phyloP scores from a whole-genome alignment of 83 land plant genomes.

The Picea abies region DNA sequence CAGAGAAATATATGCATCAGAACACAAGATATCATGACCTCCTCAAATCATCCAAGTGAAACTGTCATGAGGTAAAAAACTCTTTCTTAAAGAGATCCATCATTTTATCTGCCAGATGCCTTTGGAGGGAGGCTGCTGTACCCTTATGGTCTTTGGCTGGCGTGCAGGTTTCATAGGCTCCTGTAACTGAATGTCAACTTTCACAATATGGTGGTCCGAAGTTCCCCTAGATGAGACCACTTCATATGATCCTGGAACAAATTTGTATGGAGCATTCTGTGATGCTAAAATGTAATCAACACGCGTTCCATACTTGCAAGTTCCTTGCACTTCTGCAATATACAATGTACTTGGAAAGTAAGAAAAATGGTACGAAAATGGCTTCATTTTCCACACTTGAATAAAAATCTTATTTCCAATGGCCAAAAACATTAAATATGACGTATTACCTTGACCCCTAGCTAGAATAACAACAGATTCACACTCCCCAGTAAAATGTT shows the following conservation, averaged over 20 bases:
- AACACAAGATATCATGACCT: too few species aligned
- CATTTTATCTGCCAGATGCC: slow-evolving; percentile 35
- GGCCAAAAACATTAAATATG: not conserved
- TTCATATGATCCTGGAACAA: slow-evolving; percentile 76
- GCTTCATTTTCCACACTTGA: not conserved
- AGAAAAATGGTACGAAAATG: not conserved
- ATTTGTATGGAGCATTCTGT: slow-evolving; percentile 56
- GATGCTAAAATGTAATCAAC: slow-evolving; percentile 77
- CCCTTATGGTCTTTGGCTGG: slow-evolving; percentile 29
- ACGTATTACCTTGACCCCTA: slow-evolving; percentile 68
- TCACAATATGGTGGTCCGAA: slow-evolving; percentile 88
- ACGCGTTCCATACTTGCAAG: slow-evolving; percentile 80
- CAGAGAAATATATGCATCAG: too few species aligned
- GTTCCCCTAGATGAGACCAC: slow-evolving; percentile 82
- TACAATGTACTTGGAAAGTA: not conserved
- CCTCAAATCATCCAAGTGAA: too few species aligned
- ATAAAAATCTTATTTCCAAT: not conserved
- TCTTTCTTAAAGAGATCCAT: too few species aligned
- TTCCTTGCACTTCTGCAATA: slow-evolving; percentile 72
- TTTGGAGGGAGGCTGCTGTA: slow-evolving; percentile 31
- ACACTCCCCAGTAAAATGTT: slow-evolving; percentile 73
- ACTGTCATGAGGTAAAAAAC: too few species aligned
- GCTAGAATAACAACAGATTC: slow-evolving; percentile 71
- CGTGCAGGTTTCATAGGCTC: slow-evolving; percentile 12
- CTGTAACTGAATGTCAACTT: slow-evolving; percentile 46